phyloP scores from a whole-genome alignment of 805 yeast species.

The Metschnikowia lunata region DNA sequence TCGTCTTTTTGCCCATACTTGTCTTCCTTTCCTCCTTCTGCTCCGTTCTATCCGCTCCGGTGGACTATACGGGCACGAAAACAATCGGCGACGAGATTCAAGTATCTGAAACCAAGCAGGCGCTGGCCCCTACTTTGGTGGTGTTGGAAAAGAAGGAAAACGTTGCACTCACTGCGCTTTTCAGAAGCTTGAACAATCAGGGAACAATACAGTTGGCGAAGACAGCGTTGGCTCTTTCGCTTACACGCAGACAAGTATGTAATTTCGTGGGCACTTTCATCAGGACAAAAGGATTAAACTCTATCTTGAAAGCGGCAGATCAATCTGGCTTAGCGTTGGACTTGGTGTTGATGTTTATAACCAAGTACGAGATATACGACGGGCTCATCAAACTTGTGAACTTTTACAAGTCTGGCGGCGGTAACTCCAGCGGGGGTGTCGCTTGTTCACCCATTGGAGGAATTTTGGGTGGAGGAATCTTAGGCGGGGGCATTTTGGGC shows the following conservation, averaged over 20 bases:
- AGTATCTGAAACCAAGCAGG: conserved; percentile 3
- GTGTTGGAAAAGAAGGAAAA: conserved; percentile 14
- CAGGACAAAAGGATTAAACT: conserved; percentile 19
- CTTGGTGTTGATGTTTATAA: conserved; percentile 19
- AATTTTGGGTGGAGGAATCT: conserved; percentile 6
- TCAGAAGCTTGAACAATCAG: conserved; percentile 19
- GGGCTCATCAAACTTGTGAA: conserved; percentile 16
- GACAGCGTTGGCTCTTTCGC: conserved; percentile 18
- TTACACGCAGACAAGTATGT: conserved; percentile 25
- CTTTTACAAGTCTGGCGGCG: conserved; percentile 7
- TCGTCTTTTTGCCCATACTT: conserved; percentile 4
- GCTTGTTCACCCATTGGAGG: conserved; percentile 4
- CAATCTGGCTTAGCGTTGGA: conserved; percentile 26
- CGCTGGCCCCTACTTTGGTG: not conserved
- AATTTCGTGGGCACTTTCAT: conserved; percentile 23
- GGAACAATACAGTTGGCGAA: conserved; percentile 21
- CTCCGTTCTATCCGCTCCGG: conserved; percentile 10
- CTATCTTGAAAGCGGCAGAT: conserved; percentile 22
- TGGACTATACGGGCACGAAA: conserved; percentile 1
- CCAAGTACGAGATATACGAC: conserved; percentile 17
- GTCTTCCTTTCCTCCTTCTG: conserved; percentile 5
- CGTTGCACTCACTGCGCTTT: conserved; percentile 21
- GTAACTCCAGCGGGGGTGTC: too few species aligned
- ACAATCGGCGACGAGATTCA: not conserved
- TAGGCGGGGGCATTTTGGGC: not conserved